A percentile compares a stretch with the other conserved stretches of the same genome.
Conservation (phyloP, 768 basidiomycete species). For the Ephemerocybe angulata region DNA sequence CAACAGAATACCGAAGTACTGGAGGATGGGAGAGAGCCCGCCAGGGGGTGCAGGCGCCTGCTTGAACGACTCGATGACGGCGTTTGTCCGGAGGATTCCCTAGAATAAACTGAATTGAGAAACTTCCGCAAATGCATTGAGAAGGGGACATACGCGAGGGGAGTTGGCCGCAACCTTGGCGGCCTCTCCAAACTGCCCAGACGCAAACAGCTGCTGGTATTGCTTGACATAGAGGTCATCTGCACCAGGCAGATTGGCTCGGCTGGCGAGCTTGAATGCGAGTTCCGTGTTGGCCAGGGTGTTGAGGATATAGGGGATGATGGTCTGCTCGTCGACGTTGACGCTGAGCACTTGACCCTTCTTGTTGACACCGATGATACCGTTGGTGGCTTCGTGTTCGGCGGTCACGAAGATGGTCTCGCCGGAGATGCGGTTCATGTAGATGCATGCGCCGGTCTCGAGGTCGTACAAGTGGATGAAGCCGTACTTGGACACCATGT, state of each 20-base stretch:
- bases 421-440: conserved; percentile 99
- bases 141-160: conserved; percentile 56
- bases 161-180: conserved; percentile 98
- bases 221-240: conserved; percentile 95
- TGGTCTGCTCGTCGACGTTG: conserved; percentile 92
- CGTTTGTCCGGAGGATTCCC: conserved; percentile 92
- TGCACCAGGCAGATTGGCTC: conserved; percentile 94
- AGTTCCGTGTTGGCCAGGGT: conserved; percentile 96
- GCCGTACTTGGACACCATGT: conserved; percentile 97
- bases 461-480: conserved; percentile 99
- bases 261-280: conserved; percentile 95
- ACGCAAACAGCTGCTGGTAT: conserved; percentile 86
- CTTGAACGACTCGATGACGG: conserved; percentile 98
- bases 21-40: conserved; percentile 90
- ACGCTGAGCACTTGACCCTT: conserved; percentile 98
- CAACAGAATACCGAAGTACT: conserved; percentile 97
- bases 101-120: conserved; percentile 25
- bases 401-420: conserved; percentile 99
- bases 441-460: conserved; percentile 94
- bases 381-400: conserved; percentile 88
- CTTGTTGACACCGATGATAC: conserved; percentile 99
- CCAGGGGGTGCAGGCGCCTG: conserved; percentile 87
- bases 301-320: conserved; percentile 91
- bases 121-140: background rate
- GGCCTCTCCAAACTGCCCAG: conserved; percentile 87